phyloP scores from a whole-genome alignment of 306 rosid species.

The Acacia melanoxylon region DNA sequence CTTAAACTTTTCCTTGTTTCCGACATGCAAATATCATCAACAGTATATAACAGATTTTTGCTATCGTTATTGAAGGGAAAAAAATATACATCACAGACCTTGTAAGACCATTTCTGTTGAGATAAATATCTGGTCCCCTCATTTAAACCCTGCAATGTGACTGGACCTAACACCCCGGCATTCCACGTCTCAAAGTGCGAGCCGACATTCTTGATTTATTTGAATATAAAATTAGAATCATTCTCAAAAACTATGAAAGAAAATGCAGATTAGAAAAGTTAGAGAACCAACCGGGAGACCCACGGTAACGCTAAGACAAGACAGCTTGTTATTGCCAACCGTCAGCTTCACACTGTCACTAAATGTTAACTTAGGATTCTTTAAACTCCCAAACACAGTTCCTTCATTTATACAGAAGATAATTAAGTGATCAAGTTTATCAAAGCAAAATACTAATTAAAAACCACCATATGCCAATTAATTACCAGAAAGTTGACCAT shows the following conservation, averaged over 20 bases:
- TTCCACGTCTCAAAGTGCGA: neutral
- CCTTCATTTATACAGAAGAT: neutral
- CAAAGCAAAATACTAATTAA: neutral
- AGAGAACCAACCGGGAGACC: neutral
- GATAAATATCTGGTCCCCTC: neutral
- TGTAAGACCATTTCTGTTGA: neutral
- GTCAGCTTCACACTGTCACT: neutral
- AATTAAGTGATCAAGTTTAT: slow-evolving; percentile 1
- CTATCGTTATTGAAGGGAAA: neutral
- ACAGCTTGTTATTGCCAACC: neutral
- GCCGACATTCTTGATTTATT: neutral
- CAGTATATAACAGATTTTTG: neutral
- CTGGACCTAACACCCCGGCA: neutral
- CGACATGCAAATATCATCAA: neutral
- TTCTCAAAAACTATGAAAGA: neutral
- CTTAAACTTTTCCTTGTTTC: neutral
- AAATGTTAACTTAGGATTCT: neutral
- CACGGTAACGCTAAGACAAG: neutral
- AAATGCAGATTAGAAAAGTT: neutral
- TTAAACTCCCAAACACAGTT: neutral
- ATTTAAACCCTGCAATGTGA: neutral
- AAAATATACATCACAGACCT: neutral
- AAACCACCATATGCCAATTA: neutral
- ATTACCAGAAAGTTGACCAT: slow-evolving; percentile 84
- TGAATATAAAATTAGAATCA: neutral